Evolutionary conservation across 1,284 basidiomycete species (phyloP), one percentile per base, ranked within the genome.

Genomic region (Nidula niveotomentosa): DNA sequence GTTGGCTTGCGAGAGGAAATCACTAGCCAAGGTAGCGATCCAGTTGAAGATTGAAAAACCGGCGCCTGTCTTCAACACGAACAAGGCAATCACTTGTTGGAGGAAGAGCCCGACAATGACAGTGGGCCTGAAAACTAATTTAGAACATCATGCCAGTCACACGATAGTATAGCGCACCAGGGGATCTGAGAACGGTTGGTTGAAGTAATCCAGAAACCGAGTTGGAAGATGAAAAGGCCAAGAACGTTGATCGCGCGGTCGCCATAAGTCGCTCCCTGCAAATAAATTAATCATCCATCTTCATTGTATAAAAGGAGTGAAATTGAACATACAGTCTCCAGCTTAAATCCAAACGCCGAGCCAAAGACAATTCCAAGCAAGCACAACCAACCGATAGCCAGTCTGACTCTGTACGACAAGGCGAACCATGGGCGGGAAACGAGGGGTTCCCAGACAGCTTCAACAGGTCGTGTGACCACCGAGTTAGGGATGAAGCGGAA

Each of bases 41-140:
- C 90, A 94, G 54, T 78, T 81, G 79, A 94, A 94, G 53, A 94
- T 80, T 41, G 80, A 81, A 72, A 88, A 93, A 36, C 93, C 93
- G 46, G 91, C 91, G 50, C 74, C 74, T 13, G 85, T 83, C 73
- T 93, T 93, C 62, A 95, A 80, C 43, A 94, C 93, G 67, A 95
- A 93, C 53, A 95, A 79, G 39, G 39, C 39, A 13, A 41, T 41
- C 15, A 17, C 39, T 41, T 41, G 39, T 41, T 41, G 39, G 39
- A 41, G 39, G 39, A 41, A 41, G 12, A 41, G 39, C 12, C 39
- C 39, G 39, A 41, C 39, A 13, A 41, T 41, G 12, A 41, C 83
- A 8, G 91, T 93, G 15, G 85, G 86, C 90, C 88, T 90, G 50
- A 41, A 35, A 36, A 47, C 17, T 43, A 3, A 36, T 36, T 53